Evolutionary conservation across 176 grass and related monocot genomes (phyloP), one percentile per base, ranked within the genome.

Genomic region (Thalia dealbata): DNA sequence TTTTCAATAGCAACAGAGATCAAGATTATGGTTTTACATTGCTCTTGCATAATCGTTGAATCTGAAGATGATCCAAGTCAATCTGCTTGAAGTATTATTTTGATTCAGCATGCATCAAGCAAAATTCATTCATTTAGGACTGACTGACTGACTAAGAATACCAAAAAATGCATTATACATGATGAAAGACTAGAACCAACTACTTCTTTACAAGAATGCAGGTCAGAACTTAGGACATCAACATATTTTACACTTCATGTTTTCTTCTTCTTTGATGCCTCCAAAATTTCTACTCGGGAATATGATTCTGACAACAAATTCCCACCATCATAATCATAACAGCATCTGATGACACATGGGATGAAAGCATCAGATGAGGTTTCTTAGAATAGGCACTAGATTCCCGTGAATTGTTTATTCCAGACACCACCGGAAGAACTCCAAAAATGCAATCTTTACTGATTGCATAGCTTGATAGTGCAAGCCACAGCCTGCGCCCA

Each of bases 401-500:
- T 15, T 14, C 54, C 23, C 11, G 29, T 28, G 24, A 29, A 44
- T 45, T 41, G 19, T 23, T 68, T 68, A 32, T 43, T 68, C 35
- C 65, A 12, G 14, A 13, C 65, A 68, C n/a, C 65, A 43, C n/a
- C 27, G 13, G 8, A 68, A 43, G 19, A 68, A 58, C 54, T 23
- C 19, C 12, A 43, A 22, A 45, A 14, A 68, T 32, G n/a, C 32
- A 68, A 22, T 3, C 8, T 43, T 22, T 43, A 41, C 5, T 68
- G 19, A n/a, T 44, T 68, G 65, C 65, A 68, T 45, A 68, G 43
- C 44, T 35, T 45, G 65, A 68, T n/a, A 23, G 65, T 68, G 38
- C 35, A 68, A 23, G 65, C 65, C 7, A 68, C 65, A 10, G 65
- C 30, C 12, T 68, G 65, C 16, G 65, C 65, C 65, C 65, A 68